Percentiles rank a stretch among this genome's conserved stretches.
These are phyloP conservation scores for Sindora glabra DNA, from an alignment of 306 rosid species.

Conservation along the genomic window DNA sequence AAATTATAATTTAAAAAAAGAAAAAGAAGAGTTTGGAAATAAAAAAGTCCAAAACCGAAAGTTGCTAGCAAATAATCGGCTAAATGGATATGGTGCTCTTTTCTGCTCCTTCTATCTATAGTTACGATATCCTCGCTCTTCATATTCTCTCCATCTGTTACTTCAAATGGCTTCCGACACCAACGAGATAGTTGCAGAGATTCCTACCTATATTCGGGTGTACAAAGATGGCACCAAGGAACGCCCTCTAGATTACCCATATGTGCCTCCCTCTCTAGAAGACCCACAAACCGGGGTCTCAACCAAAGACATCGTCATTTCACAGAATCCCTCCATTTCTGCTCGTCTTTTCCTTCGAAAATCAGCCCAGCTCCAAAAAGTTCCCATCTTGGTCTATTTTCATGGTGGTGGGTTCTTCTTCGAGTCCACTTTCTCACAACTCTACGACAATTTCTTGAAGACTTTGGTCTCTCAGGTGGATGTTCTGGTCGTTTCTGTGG, in stretches of 20 bases:
- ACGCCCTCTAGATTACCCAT: slow-evolving; percentile 10
- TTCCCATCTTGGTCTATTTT: slow-evolving; percentile 30
- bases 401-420: slow-evolving; percentile 34
- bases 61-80: no score
- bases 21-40: no score
- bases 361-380: not conserved
- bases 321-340: slow-evolving; percentile 7
- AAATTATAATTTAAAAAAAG: no score
- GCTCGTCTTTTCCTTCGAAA: slow-evolving; percentile 28
- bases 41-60: no score
- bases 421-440: slow-evolving; percentile 28
- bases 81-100: no score
- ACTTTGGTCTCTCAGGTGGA: not conserved
- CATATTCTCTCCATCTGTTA: not conserved
- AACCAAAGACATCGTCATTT: slow-evolving; percentile 26
- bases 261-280: slow-evolving; percentile 2
- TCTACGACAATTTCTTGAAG: not conserved
- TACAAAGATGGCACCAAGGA: slow-evolving; percentile 26
- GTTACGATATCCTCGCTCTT: no score
- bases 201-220: slow-evolving; percentile 19
- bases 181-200: slow-evolving; percentile 17
- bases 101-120: no score
- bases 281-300: slow-evolving; percentile 28
- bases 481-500: slow-evolving; percentile 11
- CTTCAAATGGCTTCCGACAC: not conserved